Evolutionary conservation across 2,329 filamentous ascomycete species (phyloP).

Genomic region (Neonectria neomacrospora): DNA sequence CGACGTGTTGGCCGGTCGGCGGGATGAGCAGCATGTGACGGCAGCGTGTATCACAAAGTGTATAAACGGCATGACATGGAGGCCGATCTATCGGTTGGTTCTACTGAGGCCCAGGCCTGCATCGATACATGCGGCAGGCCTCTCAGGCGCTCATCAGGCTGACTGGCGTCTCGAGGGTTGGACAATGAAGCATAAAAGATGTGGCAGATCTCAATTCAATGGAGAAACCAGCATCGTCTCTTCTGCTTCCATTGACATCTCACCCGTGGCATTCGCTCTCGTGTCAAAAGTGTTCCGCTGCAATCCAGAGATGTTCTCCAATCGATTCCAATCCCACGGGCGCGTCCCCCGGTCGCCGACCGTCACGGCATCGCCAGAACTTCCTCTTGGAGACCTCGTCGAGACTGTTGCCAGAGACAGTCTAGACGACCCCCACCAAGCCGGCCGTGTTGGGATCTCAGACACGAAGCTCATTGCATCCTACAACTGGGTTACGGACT

Average conservation of each 20-base stretch:
- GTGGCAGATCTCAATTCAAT: not conserved
- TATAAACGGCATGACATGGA: not conserved
- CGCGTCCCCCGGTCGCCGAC: not conserved
- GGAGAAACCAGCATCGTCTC: not conserved
- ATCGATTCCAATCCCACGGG: not conserved
- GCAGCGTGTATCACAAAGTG: conserved; percentile 20
- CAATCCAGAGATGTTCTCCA: not conserved
- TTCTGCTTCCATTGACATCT: not conserved
- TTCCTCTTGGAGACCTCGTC: conserved; percentile 40
- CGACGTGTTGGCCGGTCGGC: conserved; percentile 25
- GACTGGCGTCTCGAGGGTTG: not conserved
- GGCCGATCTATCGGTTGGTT: not conserved
- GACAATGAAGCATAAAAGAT: not conserved
- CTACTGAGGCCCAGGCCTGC: not conserved
- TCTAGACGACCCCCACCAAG: conserved; percentile 2
- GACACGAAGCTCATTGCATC: conserved; percentile 56
- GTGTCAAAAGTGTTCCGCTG: not conserved
- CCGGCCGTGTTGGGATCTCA: conserved; percentile 44
- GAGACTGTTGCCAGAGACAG: conserved; percentile 29
- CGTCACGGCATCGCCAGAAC: conserved; percentile 21
- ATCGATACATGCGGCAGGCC: not conserved
- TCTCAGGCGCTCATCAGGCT: not conserved
- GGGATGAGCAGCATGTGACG: conserved; percentile 6
- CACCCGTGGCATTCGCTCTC: not conserved
- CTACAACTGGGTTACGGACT: conserved; percentile 61